Evolutionary conservation across 2,329 filamentous ascomycete genomes (phyloP).

Genomic region (Drechslerella dactyloides): DNA sequence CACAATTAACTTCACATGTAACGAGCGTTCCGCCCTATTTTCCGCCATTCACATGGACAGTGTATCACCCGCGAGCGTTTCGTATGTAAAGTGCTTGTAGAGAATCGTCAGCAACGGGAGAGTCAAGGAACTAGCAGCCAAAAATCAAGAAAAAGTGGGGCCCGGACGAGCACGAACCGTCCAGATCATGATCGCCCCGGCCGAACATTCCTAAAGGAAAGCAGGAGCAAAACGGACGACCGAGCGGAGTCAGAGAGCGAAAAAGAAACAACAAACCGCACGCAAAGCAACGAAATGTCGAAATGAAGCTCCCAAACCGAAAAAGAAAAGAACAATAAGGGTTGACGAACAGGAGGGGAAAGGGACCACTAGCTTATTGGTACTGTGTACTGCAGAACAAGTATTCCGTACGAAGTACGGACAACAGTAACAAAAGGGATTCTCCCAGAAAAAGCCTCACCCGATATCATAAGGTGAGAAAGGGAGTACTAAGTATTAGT

Average conservation of each 20-base stretch:
- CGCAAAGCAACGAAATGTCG: neutral
- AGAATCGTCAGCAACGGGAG: no score
- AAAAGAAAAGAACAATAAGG: constrained; percentile 15
- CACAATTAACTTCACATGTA: constrained; percentile 22
- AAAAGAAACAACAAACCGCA: constrained; percentile 18
- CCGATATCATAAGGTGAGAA: constrained; percentile 39
- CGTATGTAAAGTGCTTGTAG: no score
- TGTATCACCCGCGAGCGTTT: no score
- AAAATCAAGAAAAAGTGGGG: constrained; percentile 16
- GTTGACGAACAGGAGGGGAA: neutral
- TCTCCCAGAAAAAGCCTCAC: constrained; percentile 49
- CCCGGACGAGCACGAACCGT: constrained; percentile 13
- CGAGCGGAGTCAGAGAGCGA: constrained; percentile 12
- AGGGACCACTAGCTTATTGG: no score
- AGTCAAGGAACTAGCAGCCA: neutral
- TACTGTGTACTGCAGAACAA: no score
- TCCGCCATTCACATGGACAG: constrained; percentile 52
- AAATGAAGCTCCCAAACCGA: neutral
- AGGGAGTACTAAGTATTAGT: constrained; percentile 46
- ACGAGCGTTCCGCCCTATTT: constrained; percentile 38
- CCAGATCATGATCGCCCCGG: constrained; percentile 35
- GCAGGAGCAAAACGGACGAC: constrained; percentile 9
- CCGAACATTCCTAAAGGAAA: constrained; percentile 46
- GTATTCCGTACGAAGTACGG: no score
- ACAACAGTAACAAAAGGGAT: neutral